phyloP scores from a whole-genome alignment of 2,329 filamentous ascomycete species.

The Trichoderma citrinoviride region DNA sequence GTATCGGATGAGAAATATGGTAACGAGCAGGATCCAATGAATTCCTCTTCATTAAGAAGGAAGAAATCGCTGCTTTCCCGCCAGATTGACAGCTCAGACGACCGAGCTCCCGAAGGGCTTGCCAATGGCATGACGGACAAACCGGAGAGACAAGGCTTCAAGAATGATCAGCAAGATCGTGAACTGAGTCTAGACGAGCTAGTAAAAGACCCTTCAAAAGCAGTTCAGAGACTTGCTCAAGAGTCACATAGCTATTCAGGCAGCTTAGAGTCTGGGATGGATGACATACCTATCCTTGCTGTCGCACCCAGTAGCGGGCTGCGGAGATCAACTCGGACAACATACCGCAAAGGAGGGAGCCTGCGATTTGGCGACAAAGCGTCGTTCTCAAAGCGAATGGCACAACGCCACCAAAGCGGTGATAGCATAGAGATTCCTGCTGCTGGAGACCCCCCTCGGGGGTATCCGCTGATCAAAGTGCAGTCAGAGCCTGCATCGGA shows the following conservation, averaged over 20 bases:
- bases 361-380: conserved; percentile 73
- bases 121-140: conserved; percentile 75
- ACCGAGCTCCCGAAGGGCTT: conserved; percentile 60
- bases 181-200: conserved; percentile 76
- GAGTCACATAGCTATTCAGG: conserved; percentile 48
- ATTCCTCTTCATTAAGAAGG: conserved; percentile 60
- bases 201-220: conserved; percentile 72
- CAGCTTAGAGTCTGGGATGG: conserved; percentile 45
- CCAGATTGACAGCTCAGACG: conserved; percentile 75
- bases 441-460: conserved; percentile 46
- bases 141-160: conserved; percentile 69
- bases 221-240: conserved; percentile 67
- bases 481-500: conserved; percentile 66
- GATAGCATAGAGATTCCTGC: conserved; percentile 39
- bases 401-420: conserved; percentile 59
- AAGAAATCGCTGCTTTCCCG: conserved; percentile 96
- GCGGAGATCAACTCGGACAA: conserved; percentile 86
- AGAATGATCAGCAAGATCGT: conserved; percentile 50
- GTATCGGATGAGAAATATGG: conserved; percentile 50
- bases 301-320: conserved; percentile 74
- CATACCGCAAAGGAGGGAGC: conserved; percentile 82
- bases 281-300: conserved; percentile 85
- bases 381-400: conserved; percentile 70
- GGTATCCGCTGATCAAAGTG: conserved; percentile 57
- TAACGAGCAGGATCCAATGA: conserved; percentile 48